Percentiles rank a stretch among this genome's conserved stretches.
Evolutionary conservation across 164 flowering plant genomes (phyloP).

Genomic region (Vitis vinifera): DNA sequence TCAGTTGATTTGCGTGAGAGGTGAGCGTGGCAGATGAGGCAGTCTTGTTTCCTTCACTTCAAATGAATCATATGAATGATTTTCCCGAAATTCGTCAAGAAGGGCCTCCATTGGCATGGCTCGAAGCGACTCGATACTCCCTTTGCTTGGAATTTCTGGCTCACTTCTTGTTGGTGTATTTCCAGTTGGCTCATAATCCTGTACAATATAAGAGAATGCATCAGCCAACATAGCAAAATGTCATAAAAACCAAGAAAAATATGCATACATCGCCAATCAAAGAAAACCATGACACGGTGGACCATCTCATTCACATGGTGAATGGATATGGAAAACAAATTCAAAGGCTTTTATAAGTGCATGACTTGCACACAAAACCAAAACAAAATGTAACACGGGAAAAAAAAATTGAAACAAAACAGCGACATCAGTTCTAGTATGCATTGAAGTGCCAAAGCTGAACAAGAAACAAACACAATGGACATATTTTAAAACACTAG

Average conservation of each 20-base stretch:
- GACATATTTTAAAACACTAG: too few relatives aligned
- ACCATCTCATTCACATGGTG: too few relatives aligned
- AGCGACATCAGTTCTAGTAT: too few relatives aligned
- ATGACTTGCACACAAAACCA: too few relatives aligned
- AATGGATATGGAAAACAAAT: too few relatives aligned
- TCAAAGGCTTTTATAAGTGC: too few relatives aligned
- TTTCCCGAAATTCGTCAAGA: slow-evolving; percentile 78
- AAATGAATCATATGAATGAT: slow-evolving; percentile 58
- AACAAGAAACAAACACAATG: too few relatives aligned
- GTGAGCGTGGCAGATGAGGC: slow-evolving; percentile 74
- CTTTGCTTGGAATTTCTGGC: slow-evolving; percentile 71
- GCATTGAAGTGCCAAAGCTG: too few relatives aligned
- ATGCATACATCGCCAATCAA: background rate
- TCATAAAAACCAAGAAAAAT: background rate
- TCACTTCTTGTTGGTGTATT: slow-evolving; percentile 68
- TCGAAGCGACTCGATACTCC: slow-evolving; percentile 66
- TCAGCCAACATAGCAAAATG: background rate
- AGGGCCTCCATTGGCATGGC: slow-evolving; percentile 84
- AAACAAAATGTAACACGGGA: too few relatives aligned
- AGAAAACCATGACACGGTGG: background rate
- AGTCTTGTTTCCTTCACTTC: slow-evolving; percentile 58
- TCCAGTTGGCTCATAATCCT: slow-evolving; percentile 96
- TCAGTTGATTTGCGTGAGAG: slow-evolving; percentile 64
- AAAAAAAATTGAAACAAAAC: too few relatives aligned
- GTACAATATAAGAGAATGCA: background rate